phyloP scores from a whole-genome alignment of 1,284 basidiomycete genomes.

The Cryptococcus floricola region DNA sequence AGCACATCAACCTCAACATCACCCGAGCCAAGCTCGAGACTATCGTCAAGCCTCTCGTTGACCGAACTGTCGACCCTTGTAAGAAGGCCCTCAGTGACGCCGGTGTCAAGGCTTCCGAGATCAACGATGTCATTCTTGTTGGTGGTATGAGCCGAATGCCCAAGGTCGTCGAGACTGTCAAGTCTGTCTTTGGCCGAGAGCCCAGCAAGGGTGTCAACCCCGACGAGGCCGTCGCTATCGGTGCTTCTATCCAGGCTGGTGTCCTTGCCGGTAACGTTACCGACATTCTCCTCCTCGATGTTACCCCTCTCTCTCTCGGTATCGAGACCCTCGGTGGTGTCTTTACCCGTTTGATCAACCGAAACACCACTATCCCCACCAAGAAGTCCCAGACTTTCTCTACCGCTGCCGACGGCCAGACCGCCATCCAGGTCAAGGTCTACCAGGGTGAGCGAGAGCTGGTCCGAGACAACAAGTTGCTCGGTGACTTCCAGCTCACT shows the following conservation, averaged over 20 bases:
- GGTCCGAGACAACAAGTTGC: conserved; percentile 90
- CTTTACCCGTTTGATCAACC: conserved; percentile 87
- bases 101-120: conserved; percentile 84
- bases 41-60: conserved; percentile 75
- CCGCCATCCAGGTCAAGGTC: conserved; percentile 94
- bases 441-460: conserved; percentile 98
- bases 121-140: conserved; percentile 95
- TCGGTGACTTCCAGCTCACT: conserved; percentile 98
- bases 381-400: conserved; percentile 99
- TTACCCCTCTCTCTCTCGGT: conserved; percentile 69
- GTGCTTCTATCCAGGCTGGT: conserved; percentile 90
- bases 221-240: conserved; percentile 90
- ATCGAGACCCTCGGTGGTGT: conserved; percentile 98
- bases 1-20: conserved; percentile 92
- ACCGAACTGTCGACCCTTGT: conserved; percentile 93
- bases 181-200: conserved; percentile 85
- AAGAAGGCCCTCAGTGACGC: conserved; percentile 93
- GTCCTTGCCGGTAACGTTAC: conserved; percentile 94
- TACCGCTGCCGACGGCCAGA: conserved; percentile 93
- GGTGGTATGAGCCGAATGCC: conserved; percentile 99
- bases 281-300: conserved; percentile 92
- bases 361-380: conserved; percentile 98
- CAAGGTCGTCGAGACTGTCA: conserved; percentile 88
- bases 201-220: conserved; percentile 98
- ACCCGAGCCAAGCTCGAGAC: conserved; percentile 85